Percentiles rank a stretch among this genome's conserved stretches.
These are phyloP conservation scores for Tulasnella sp. DNA, from an alignment of 768 basidiomycete species.

Conservation along the genomic window DNA sequence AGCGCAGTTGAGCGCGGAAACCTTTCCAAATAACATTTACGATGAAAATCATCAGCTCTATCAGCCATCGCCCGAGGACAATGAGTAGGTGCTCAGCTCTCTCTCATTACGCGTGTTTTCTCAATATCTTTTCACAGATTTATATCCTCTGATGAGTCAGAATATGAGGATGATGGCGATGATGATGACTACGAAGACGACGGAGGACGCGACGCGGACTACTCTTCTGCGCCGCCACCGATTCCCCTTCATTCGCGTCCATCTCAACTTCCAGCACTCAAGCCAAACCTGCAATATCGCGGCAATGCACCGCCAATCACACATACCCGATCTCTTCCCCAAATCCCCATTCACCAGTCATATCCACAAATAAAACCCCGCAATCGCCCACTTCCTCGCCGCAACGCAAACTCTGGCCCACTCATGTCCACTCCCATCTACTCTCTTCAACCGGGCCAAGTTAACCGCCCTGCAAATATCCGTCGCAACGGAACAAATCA, in stretches of 20 bases:
- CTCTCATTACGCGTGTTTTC: neutral
- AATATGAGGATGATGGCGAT: too few species aligned
- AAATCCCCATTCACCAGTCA: neutral
- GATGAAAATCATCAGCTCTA: neutral
- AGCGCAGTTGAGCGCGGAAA: neutral
- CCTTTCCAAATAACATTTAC: neutral
- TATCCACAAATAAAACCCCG: too few species aligned
- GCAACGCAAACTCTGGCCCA: neutral
- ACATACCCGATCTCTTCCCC: conserved; percentile 4
- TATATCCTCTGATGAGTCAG: conserved; percentile 1
- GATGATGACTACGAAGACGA: conserved; percentile 5
- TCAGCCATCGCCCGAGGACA: neutral
- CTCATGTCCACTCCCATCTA: conserved; percentile 3
- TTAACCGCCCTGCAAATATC: conserved; percentile 10
- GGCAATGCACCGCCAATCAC: neutral
- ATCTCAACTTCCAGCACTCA: neutral
- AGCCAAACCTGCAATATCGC: conserved; percentile 1
- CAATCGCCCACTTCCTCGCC: neutral
- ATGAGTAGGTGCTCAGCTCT: neutral
- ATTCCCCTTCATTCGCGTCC: conserved; percentile 13
- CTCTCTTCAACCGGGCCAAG: too few species aligned
- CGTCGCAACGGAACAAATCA: conserved; percentile 6
- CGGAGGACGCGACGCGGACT: neutral
- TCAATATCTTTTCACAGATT: neutral
- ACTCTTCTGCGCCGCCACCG: conserved; percentile 3